A percentile compares a stretch with the other conserved stretches of the same genome.
Evolutionary conservation across 2,329 filamentous ascomycete species (phyloP).

Genomic region (Nothophaeocryptopus gaeumannii): DNA sequence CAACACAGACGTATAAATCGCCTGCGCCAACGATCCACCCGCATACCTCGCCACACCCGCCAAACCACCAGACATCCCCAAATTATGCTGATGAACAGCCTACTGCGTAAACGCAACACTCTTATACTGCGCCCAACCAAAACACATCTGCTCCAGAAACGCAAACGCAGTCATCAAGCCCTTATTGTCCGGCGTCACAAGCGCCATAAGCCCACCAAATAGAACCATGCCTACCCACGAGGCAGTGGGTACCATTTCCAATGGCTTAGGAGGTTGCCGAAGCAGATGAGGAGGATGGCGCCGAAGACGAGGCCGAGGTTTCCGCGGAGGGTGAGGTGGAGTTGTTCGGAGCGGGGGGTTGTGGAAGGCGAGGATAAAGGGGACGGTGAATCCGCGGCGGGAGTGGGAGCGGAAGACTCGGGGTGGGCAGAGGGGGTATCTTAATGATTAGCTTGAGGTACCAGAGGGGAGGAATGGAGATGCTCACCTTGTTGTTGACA

Average conservation of each 20-base stretch:
- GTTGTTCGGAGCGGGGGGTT: conserved; percentile 11
- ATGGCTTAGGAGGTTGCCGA: conserved; percentile 44
- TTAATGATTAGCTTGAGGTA: too few species aligned
- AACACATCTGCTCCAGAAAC: conserved; percentile 46
- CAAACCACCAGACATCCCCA: conserved; percentile 47
- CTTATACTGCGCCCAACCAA: conserved; percentile 49
- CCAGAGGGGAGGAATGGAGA: too few species aligned
- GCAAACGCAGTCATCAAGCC: conserved; percentile 49
- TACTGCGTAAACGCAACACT: conserved; percentile 51
- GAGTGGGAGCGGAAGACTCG: conserved; percentile 43
- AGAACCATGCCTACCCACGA: conserved; percentile 48
- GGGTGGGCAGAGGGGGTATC: conserved; percentile 26
- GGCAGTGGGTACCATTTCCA: conserved; percentile 48
- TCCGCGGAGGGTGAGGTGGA: conserved; percentile 41
- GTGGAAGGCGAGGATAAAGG: conserved; percentile 44
- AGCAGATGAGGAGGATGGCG: conserved; percentile 41
- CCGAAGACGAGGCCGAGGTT: conserved; percentile 48
- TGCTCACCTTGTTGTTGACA: background rate
- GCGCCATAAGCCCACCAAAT: conserved; percentile 46
- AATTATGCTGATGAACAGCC: conserved; percentile 49
- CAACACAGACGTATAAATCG: conserved; percentile 16
- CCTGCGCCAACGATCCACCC: conserved; percentile 14
- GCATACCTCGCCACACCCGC: conserved; percentile 42
- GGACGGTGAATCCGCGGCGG: conserved; percentile 47
- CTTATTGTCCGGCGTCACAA: conserved; percentile 44